Base-by-base conservation (phyloP, 331 rosid species). In the Rosa hybrid region DNA sequence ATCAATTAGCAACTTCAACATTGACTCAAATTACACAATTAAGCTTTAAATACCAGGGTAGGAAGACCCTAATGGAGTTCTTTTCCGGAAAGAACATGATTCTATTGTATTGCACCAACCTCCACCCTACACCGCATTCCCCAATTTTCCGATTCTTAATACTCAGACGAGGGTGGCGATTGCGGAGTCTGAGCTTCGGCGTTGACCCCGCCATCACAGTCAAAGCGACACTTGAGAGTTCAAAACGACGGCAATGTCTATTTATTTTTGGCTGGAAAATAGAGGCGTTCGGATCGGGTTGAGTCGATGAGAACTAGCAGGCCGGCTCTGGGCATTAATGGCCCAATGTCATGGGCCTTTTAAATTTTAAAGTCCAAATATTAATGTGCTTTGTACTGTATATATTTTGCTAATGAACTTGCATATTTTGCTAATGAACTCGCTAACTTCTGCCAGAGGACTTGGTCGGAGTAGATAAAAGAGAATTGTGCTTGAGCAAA, bases 51-150 rank as follows among this genome's bases (percentile, higher is more conserved):
- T 80, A 95, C 98, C 96, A 76, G 98, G 99, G 80, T 80, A 83
- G 38, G 98, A 93, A 56, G 99, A 95, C 25, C 99, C 99, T 68
- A 95, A 88, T 30, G 88, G 75, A 7, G 93, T 87, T 75, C 53
- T 72, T 81, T 85, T 90, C 18, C 99, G 92, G 20, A 16, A 80
- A 44, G 86, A 87, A 84, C 99, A 95, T 0, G 97, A 88, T 41
- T 85, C 51, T 18, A 84, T 8, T 21, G 98, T 54, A 76, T 85
- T 41, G 83, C 99, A 95, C 99, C 99, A 93, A 62, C 98, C 99
- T 78, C 98, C 99, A 74, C 98, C 99, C 99, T 95, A 80, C 59
- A 57, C 10, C 11, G 7, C 44, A 30, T 30, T 30, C 34, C 34
- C 34, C 34, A 30, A 30, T 59, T 18, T 53, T 53, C 60, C 21